Conservation (phyloP, 148 eudicot genomes). For the Camellia lanceoleosa region DNA sequence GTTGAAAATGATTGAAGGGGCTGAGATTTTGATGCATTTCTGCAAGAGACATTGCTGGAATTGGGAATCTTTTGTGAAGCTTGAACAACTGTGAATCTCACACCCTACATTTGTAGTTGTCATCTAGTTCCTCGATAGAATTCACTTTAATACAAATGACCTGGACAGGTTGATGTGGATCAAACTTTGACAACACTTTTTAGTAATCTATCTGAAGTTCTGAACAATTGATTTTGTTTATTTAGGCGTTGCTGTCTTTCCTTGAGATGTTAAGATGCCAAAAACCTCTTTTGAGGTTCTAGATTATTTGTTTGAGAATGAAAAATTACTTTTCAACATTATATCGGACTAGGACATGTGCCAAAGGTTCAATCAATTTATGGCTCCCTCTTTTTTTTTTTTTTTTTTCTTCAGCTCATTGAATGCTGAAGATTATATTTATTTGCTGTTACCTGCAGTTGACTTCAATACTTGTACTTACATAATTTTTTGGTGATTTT, state of each 20-base stretch:
- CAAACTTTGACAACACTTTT: not conserved
- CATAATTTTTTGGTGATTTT: constrained; percentile 13
- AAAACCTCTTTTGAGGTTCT: not conserved
- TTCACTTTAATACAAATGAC: not conserved
- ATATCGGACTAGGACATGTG: not conserved
- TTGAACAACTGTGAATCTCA: too few species aligned
- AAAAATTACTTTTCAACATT: not conserved
- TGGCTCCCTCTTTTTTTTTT: not conserved
- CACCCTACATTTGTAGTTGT: not conserved
- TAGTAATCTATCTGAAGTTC: not conserved
- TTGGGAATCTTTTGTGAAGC: too few species aligned
- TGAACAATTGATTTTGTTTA: not conserved
- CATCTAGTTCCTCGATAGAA: not conserved
- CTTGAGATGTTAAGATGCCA: not conserved
- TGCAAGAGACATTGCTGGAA: too few species aligned
- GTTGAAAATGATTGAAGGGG: too few species aligned
- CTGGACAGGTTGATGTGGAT: not conserved
- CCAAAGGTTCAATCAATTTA: not conserved
- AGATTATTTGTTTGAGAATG: not conserved
- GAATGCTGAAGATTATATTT: not conserved
- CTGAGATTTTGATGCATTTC: too few species aligned
- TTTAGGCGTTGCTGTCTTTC: not conserved
- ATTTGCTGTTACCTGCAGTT: not conserved
- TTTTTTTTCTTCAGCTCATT: not conserved
- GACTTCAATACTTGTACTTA: not conserved